A percentile compares a stretch with the other conserved stretches of the same genome.
phyloP scores from a whole-genome alignment of 1,284 basidiomycete species.

The Papiliotrema terrestris region DNA sequence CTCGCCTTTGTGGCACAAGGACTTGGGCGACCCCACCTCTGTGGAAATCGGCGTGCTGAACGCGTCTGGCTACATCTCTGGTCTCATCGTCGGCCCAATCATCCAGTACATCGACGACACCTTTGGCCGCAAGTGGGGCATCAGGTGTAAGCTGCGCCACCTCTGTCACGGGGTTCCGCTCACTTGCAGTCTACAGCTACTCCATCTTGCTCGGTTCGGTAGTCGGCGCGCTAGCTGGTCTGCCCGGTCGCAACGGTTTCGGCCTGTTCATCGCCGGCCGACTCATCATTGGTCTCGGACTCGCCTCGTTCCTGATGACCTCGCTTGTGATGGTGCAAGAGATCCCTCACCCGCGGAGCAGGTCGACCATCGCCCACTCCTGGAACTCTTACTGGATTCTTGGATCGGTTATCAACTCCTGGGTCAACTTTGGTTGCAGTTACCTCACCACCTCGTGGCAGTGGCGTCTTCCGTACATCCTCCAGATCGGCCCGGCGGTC shows the following conservation, averaged over 20 bases:
- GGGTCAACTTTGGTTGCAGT: constrained; percentile 37
- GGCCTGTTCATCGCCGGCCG: constrained; percentile 44
- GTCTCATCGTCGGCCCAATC: constrained; percentile 46
- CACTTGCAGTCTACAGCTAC: constrained; percentile 45
- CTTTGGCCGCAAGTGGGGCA: constrained; percentile 47
- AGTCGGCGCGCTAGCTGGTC: constrained; percentile 45
- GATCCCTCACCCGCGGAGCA: constrained; percentile 46
- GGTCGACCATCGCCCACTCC: constrained; percentile 36
- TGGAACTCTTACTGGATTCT: constrained; percentile 49
- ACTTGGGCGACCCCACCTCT: constrained; percentile 36
- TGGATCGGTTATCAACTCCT: constrained; percentile 35
- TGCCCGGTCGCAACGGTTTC: constrained; percentile 40
- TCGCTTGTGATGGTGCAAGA: constrained; percentile 49
- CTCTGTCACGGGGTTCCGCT: neutral
- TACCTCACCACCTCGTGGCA: constrained; percentile 34
- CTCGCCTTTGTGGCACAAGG: constrained; percentile 45
- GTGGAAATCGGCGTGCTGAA: constrained; percentile 46
- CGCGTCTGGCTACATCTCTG: constrained; percentile 41
- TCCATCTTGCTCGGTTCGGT: constrained; percentile 43
- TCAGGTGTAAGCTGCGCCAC: constrained; percentile 39
- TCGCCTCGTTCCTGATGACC: constrained; percentile 51
- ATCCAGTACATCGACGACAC: constrained; percentile 47
- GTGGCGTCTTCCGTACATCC: constrained; percentile 48
- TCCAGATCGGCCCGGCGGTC: constrained; percentile 44
- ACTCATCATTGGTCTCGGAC: constrained; percentile 47